A percentile compares a stretch with the other conserved stretches of the same genome.
Conservation (phyloP, 2,329 filamentous ascomycete species). For the Triangularia verruculosa region DNA sequence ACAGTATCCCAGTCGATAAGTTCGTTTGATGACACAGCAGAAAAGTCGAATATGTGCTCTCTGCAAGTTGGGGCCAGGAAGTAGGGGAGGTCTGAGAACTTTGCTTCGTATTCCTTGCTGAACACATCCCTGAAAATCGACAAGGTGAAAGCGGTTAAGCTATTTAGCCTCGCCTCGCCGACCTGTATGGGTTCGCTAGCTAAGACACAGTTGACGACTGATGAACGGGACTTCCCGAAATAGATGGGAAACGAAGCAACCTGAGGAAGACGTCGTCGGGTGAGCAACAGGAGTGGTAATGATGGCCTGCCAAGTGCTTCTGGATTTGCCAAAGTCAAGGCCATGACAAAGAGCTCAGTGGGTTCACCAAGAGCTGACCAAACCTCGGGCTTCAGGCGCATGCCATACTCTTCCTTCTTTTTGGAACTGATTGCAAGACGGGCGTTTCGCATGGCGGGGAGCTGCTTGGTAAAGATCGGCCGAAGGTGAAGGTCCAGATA, state of each 20-base stretch:
- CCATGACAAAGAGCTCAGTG: constrained; percentile 55
- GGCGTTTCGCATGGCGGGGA: constrained; percentile 85
- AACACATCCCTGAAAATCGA: constrained; percentile 79
- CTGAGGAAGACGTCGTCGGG: constrained; percentile 60
- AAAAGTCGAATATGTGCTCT: constrained; percentile 31
- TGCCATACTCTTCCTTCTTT: constrained; percentile 69
- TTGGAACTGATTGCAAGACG: constrained; percentile 77
- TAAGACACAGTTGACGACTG: constrained; percentile 49
- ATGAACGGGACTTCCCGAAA: constrained; percentile 61
- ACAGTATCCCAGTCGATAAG: constrained; percentile 64
- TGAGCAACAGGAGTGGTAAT: constrained; percentile 67
- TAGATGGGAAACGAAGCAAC: constrained; percentile 70
- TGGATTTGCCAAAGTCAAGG: constrained; percentile 58
- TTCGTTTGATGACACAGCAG: constrained; percentile 22
- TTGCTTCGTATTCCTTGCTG: constrained; percentile 75
- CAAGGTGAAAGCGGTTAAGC: constrained; percentile 70
- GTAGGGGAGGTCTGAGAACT: constrained; percentile 68
- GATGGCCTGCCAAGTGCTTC: constrained; percentile 56
- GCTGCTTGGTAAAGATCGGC: constrained; percentile 66
- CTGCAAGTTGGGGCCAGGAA: constrained; percentile 65
- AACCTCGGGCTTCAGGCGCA: constrained; percentile 73
- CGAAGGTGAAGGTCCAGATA: constrained; percentile 73
- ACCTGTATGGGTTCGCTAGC: constrained; percentile 43
- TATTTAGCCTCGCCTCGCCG: constrained; percentile 31
- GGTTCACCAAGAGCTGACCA: constrained; percentile 60